Evolutionary conservation across 306 rosid genomes (phyloP).

Genomic region (Corylus heterophylla): DNA sequence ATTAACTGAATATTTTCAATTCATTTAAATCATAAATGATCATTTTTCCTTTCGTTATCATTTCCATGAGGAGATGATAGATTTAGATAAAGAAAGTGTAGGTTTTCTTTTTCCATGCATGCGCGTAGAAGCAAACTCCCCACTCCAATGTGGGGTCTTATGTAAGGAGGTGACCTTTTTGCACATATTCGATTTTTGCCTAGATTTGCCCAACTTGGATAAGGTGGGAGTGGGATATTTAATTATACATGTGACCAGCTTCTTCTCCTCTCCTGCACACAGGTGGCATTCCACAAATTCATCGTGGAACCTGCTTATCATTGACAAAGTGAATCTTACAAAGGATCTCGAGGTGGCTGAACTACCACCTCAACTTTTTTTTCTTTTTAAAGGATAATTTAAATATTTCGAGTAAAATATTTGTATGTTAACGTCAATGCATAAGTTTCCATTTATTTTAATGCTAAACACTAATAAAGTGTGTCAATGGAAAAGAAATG

Average conservation of each 20-base stretch:
- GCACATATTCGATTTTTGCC: conserved; percentile 18
- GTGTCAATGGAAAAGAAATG: no score
- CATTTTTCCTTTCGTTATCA: neutral
- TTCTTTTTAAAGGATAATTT: no score
- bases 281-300: neutral
- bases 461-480: no score
- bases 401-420: no score
- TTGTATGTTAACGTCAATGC: no score
- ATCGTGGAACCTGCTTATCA: neutral
- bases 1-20: no score
- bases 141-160: conserved; percentile 1
- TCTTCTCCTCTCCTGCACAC: neutral
- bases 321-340: no score
- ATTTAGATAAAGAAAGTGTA: neutral
- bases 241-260: neutral
- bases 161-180: conserved; percentile 4
- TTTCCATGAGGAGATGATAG: neutral
- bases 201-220: conserved; percentile 12
- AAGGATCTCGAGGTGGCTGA: no score
- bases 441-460: no score
- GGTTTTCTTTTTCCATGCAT: conserved; percentile 17
- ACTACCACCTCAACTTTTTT: no score
- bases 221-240: neutral
- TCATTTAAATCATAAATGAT: no score
- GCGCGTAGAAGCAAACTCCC: conserved; percentile 19